Evolutionary conservation across 495 filamentous ascomycete genomes (phyloP).

Genomic region (Penicillium cinerascens): DNA sequence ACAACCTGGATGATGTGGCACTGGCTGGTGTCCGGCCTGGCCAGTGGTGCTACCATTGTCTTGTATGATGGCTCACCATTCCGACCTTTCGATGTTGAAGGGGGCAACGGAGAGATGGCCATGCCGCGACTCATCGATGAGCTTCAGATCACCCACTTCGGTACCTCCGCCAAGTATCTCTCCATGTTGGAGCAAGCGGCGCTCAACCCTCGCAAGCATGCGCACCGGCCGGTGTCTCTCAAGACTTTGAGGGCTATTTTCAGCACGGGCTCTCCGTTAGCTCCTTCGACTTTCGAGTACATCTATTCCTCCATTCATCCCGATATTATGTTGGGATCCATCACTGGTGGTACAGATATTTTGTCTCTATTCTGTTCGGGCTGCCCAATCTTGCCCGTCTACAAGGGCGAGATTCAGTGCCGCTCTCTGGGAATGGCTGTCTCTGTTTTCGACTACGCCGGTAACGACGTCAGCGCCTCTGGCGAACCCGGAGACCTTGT

Average conservation of each 20-base stretch:
- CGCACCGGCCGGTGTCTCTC: conserved; percentile 48
- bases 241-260: conserved; percentile 71
- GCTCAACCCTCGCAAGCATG: conserved; percentile 57
- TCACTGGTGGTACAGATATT: conserved; percentile 90
- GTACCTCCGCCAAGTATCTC: conserved; percentile 89
- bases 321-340: conserved; percentile 73
- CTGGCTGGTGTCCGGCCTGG: conserved; percentile 82
- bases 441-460: conserved; percentile 64
- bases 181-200: conserved; percentile 81
- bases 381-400: conserved; percentile 80
- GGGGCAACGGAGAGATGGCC: conserved; percentile 58
- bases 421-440: conserved; percentile 90
- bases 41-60: conserved; percentile 73
- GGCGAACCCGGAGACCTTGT: conserved; percentile 87
- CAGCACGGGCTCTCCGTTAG: conserved; percentile 86
- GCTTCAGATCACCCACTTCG: conserved; percentile 80
- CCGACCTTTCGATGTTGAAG: conserved; percentile 52
- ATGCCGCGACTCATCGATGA: conserved; percentile 69
- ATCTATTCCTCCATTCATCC: conserved; percentile 76
- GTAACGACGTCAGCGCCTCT: conserved; percentile 44
- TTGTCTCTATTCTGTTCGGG: conserved; percentile 89
- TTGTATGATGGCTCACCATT: conserved; percentile 91
- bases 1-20: conserved; percentile 99
- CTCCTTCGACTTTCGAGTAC: conserved; percentile 89
- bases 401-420: conserved; percentile 85